Evolutionary conservation across 768 basidiomycete species (phyloP).

Genomic region (Auriscalpium vulgare): DNA sequence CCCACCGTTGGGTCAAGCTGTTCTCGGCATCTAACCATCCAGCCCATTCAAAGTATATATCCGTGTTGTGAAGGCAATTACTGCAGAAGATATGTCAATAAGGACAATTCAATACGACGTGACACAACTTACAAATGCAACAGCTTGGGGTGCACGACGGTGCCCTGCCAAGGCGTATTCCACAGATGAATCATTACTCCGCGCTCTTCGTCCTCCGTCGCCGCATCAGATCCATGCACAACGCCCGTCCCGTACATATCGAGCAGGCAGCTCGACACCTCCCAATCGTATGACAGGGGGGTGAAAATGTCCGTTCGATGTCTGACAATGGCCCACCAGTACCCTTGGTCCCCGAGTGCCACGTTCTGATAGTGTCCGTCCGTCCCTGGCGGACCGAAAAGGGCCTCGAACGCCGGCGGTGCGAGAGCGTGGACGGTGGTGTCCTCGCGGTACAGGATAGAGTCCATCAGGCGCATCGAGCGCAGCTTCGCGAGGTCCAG

Average conservation of each 20-base stretch:
- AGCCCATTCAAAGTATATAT: slow-evolving; percentile 36
- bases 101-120: background rate
- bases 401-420: slow-evolving; percentile 34
- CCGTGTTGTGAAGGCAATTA: slow-evolving; percentile 37
- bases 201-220: slow-evolving; percentile 29
- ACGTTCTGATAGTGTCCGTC: slow-evolving; percentile 34
- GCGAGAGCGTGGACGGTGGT: slow-evolving; percentile 26
- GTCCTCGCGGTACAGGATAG: slow-evolving; percentile 28
- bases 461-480: slow-evolving; percentile 39
- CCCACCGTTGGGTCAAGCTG: slow-evolving; percentile 34
- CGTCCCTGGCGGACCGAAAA: slow-evolving; percentile 33
- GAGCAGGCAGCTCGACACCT: slow-evolving; percentile 40
- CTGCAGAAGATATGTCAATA: slow-evolving; percentile 17
- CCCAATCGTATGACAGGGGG: slow-evolving; percentile 38
- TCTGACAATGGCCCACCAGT: slow-evolving; percentile 48
- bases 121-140: slow-evolving; percentile 38
- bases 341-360: slow-evolving; percentile 44
- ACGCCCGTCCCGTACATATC: slow-evolving; percentile 38
- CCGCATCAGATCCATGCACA: slow-evolving; percentile 27
- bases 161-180: slow-evolving; percentile 35
- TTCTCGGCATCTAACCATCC: slow-evolving; percentile 38
- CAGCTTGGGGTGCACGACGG: slow-evolving; percentile 36
- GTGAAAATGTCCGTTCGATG: slow-evolving; percentile 33
- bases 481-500: slow-evolving; percentile 40
- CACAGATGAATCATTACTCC: slow-evolving; percentile 25